Conservation (phyloP, 1,139 yeast genomes). For the Hyphopichia buzzinii region DNA sequence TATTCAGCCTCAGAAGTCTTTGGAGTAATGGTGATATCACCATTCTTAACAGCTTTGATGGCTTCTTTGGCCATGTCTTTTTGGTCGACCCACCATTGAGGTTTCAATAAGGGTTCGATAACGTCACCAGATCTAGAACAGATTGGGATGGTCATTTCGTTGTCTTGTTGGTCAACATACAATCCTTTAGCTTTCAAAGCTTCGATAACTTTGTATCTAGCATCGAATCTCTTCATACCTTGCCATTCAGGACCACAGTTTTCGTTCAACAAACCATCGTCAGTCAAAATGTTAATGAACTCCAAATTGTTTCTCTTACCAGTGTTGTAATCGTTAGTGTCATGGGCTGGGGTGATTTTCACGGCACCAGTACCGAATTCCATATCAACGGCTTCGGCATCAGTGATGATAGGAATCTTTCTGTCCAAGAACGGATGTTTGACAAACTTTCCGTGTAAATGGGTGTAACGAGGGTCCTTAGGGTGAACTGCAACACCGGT, state of each 20-base stretch:
- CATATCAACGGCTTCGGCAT: slow-evolving; percentile 95
- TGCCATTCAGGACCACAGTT: slow-evolving; percentile 86
- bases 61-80: slow-evolving; percentile 87
- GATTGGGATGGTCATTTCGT: slow-evolving; percentile 91
- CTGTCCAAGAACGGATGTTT: slow-evolving; percentile 88
- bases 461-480: slow-evolving; percentile 85
- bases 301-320: slow-evolving; percentile 93
- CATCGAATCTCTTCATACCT: slow-evolving; percentile 93
- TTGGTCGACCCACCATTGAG: slow-evolving; percentile 99
- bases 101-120: slow-evolving; percentile 93
- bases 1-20: slow-evolving; percentile 89
- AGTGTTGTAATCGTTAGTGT: slow-evolving; percentile 91
- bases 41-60: slow-evolving; percentile 78
- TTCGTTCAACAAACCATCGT: slow-evolving; percentile 87
- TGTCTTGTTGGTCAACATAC: slow-evolving; percentile 80
- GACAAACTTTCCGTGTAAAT: slow-evolving; percentile 90
- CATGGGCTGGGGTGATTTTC: slow-evolving; percentile 98
- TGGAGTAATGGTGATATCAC: slow-evolving; percentile 80
- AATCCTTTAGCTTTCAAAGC: slow-evolving; percentile 73
- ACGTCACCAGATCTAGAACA: slow-evolving; percentile 97
- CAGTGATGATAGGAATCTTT: slow-evolving; percentile 83
- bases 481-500: slow-evolving; percentile 98
- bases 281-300: slow-evolving; percentile 85
- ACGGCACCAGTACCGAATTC: slow-evolving; percentile 99
- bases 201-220: slow-evolving; percentile 82